Conservation (phyloP, 2,329 filamentous ascomycete species). For the Metarhizium humberi region DNA sequence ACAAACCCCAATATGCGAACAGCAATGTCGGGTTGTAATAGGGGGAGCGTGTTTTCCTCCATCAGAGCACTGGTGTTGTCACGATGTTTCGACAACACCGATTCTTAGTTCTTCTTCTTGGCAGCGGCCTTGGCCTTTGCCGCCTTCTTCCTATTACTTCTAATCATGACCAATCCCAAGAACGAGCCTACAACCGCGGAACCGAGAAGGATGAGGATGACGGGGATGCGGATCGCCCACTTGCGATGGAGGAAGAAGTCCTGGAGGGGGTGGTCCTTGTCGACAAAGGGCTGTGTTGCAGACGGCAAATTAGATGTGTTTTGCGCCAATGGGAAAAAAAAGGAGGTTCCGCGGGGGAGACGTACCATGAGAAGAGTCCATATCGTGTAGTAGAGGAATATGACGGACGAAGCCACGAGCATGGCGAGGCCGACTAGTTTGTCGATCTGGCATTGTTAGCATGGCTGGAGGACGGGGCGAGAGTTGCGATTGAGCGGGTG, state of each 20-base stretch:
- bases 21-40: neutral
- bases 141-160: slow-evolving; percentile 95
- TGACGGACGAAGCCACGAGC: slow-evolving; percentile 55
- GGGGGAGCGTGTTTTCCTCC: no score
- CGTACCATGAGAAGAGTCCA: slow-evolving; percentile 96
- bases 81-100: slow-evolving; percentile 5
- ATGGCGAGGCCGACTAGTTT: slow-evolving; percentile 64
- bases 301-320: neutral
- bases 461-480: neutral
- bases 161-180: slow-evolving; percentile 95
- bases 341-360: neutral
- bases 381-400: slow-evolving; percentile 83
- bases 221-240: slow-evolving; percentile 97
- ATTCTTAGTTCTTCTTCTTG: slow-evolving; percentile 72
- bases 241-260: slow-evolving; percentile 93
- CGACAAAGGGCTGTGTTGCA: slow-evolving; percentile 76
- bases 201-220: slow-evolving; percentile 87
- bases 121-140: slow-evolving; percentile 78
- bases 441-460: slow-evolving; percentile 63
- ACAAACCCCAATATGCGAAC: neutral
- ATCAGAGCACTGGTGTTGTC: neutral
- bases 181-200: slow-evolving; percentile 94
- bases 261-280: slow-evolving; percentile 86
- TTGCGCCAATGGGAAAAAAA: neutral
- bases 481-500: neutral